Evolutionary conservation across 768 basidiomycete species (phyloP).

Genomic region (Boletus eberwhitei): DNA sequence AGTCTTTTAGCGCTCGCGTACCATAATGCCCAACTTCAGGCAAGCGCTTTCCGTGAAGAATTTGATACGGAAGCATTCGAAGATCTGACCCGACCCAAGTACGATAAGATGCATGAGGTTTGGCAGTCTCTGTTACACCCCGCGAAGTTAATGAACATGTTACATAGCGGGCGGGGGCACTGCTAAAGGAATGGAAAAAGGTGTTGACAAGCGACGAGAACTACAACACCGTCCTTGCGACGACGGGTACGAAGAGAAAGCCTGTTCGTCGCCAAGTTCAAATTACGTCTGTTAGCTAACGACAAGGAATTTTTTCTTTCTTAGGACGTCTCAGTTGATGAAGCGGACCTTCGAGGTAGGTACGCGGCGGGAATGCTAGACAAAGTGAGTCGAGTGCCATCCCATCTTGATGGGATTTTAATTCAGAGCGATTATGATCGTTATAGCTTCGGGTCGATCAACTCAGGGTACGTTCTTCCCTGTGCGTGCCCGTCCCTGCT

Average conservation of each 20-base stretch:
- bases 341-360: slow-evolving; percentile 69
- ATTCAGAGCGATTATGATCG: slow-evolving; percentile 1
- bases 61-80: slow-evolving; percentile 76
- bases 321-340: slow-evolving; percentile 62
- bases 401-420: neutral
- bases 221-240: slow-evolving; percentile 46
- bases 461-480: slow-evolving; percentile 54
- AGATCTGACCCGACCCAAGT: slow-evolving; percentile 78
- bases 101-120: slow-evolving; percentile 78
- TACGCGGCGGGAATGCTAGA: slow-evolving; percentile 55
- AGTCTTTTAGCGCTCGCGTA: slow-evolving; percentile 54
- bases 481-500: neutral
- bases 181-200: slow-evolving; percentile 71
- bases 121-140: slow-evolving; percentile 3
- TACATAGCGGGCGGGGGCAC: slow-evolving; percentile 58
- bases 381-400: slow-evolving; percentile 51
- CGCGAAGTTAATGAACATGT: neutral
- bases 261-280: slow-evolving; percentile 43
- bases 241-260: slow-evolving; percentile 66
- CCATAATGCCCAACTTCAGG: slow-evolving; percentile 88
- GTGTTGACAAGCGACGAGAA: slow-evolving; percentile 60
- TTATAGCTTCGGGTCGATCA: slow-evolving; percentile 72
- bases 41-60: slow-evolving; percentile 88
- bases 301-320: neutral
- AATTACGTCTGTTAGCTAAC: slow-evolving; percentile 1